Base-by-base conservation (phyloP, 177 flowering plant genomes). In the Vitis hybrid region DNA sequence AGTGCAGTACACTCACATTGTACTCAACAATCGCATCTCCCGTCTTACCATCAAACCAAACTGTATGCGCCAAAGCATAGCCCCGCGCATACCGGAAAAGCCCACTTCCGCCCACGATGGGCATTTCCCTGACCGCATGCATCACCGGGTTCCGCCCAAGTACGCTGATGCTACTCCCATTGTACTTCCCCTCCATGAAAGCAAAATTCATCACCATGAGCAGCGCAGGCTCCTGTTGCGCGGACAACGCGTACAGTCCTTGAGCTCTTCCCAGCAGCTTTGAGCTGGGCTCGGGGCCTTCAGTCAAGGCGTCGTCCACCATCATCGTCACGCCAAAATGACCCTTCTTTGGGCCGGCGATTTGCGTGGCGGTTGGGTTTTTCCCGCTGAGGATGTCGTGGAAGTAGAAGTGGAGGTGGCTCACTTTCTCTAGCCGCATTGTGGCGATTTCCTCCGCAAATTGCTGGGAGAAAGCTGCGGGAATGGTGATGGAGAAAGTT, bases 21-120 rank as follows among this genome's bases (percentile, higher is more conserved):
- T 86, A 86, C 70, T 82, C 84, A 58, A 81, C 82, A 33, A 65
- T 62, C 26, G 87, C 89, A 72, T 79, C 76, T 26, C 85, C 83
- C 13, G 85, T 67, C 12, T 10, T 66, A 1, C 8, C 3, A 59
- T 76, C 74, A 18, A 68, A 69, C 53, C 15, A 2, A 10, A 65
- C n/a, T 0, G 81, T 79, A 21, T 66, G 73, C 0, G 85, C 82
- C 70, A 76, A 58, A 2, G 79, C 86, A 70, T 72, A 81, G 15
- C 90, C 87, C 1, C 81, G 70, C 66, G 85, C 85, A 13, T 80
- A 65, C 52, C 86, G 50, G 68, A 85, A 84, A 8, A 72, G n/a
- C 14, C 90, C 89, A 22, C 68, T 80, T 8, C 89, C 90, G 15
- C 90, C 90, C 15, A 85, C 82, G 22, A 85, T 50, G 2, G 90